Conservation (phyloP, 768 basidiomycete species). For the Postia placenta region DNA sequence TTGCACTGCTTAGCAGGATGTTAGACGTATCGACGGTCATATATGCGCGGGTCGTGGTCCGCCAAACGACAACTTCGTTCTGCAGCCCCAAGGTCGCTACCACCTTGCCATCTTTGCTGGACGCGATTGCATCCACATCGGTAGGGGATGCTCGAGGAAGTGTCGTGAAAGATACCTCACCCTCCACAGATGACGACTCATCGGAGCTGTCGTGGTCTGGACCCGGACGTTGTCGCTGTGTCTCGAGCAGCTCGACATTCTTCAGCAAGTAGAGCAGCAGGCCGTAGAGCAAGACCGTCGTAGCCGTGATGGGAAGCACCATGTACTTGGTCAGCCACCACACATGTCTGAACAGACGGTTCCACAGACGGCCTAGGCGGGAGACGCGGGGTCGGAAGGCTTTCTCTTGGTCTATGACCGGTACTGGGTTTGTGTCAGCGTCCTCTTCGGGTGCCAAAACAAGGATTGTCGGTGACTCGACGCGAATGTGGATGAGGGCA, state of each 20-base stretch:
- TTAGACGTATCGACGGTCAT: slow-evolving; percentile 46
- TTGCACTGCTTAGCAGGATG: slow-evolving; percentile 42
- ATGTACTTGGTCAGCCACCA: slow-evolving; percentile 81
- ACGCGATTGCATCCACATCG: slow-evolving; percentile 77
- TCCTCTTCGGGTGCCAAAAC: slow-evolving; percentile 45
- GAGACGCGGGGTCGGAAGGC: slow-evolving; percentile 10
- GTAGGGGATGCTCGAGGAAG: slow-evolving; percentile 77
- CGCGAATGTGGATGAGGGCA: slow-evolving; percentile 64
- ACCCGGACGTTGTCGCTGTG: slow-evolving; percentile 62
- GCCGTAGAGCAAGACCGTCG: slow-evolving; percentile 67
- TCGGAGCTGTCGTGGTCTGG: slow-evolving; percentile 28
- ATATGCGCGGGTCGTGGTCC: slow-evolving; percentile 35
- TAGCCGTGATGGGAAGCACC: slow-evolving; percentile 75
- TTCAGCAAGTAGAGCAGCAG: slow-evolving; percentile 84
- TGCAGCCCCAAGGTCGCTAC: slow-evolving; percentile 71
- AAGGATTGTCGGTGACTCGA: slow-evolving; percentile 76
- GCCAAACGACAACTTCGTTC: slow-evolving; percentile 74
- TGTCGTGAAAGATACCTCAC: slow-evolving; percentile 51
- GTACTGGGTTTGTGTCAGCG: slow-evolving; percentile 7
- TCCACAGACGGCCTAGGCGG: slow-evolving; percentile 33
- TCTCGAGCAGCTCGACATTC: slow-evolving; percentile 85
- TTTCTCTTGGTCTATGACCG: slow-evolving; percentile 12
- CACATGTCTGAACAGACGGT: slow-evolving; percentile 47
- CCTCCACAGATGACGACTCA: slow-evolving; percentile 30
- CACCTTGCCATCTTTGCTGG: slow-evolving; percentile 59